A percentile compares a stretch with the other conserved stretches of the same genome.
phyloP scores from a whole-genome alignment of 345 rosid genomes.

The Sisymbrium irio region DNA sequence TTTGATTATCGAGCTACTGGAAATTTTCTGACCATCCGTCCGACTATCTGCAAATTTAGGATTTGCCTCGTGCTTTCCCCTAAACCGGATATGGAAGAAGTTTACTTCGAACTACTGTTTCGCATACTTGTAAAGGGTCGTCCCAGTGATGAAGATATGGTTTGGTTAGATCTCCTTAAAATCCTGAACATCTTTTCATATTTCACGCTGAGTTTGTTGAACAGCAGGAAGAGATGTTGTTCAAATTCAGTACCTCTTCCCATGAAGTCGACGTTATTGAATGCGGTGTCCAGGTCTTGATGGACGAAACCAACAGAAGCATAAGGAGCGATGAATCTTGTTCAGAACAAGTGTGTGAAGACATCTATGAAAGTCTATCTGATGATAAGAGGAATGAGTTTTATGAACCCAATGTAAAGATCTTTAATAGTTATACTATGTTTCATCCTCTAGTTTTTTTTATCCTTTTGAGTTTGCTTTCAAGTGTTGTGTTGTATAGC shows the following conservation, averaged over 20 bases:
- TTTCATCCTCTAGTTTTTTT: background rate
- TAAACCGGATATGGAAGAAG: background rate
- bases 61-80: background rate
- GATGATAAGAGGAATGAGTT: background rate
- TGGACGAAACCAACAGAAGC: background rate
- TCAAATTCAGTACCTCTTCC: background rate
- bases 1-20: background rate
- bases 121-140: background rate
- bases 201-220: background rate
- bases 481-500: background rate
- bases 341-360: background rate
- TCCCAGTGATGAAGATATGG: background rate
- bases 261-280: background rate
- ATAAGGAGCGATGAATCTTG: background rate
- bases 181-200: background rate
- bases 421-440: background rate
- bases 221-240: background rate
- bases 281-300: background rate
- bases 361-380: background rate
- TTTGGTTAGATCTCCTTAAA: background rate
- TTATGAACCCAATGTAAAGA: background rate
- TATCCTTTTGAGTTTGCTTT: background rate
- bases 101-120: background rate
- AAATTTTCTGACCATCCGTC: conserved; percentile 1
- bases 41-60: background rate